Evolutionary conservation across 1,284 basidiomycete species (phyloP).

Genomic region (Leccinum holopus): DNA sequence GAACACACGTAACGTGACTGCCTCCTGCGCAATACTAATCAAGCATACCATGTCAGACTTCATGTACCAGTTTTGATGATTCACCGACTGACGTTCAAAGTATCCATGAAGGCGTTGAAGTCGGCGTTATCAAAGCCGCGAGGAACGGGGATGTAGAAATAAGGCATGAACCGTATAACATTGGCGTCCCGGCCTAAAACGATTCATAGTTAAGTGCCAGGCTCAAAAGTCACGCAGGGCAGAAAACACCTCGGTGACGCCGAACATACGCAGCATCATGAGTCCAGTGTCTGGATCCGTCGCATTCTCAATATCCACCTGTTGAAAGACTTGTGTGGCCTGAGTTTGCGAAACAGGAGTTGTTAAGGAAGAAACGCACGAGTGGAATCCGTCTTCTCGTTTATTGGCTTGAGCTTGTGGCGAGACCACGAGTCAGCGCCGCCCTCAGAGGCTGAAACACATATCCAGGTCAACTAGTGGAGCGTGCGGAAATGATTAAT

Average conservation of each 20-base stretch:
- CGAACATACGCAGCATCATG: conserved; percentile 75
- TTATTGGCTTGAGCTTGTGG: conserved; percentile 56
- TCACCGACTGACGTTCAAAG: conserved; percentile 68
- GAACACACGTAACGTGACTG: conserved; percentile 74
- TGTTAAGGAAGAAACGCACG: conserved; percentile 32
- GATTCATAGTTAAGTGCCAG: conserved; percentile 8
- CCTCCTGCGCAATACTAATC: conserved; percentile 33
- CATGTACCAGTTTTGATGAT: background rate
- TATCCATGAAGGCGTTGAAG: conserved; percentile 59
- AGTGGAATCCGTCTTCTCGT: conserved; percentile 64
- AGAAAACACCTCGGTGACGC: conserved; percentile 73
- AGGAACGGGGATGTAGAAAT: conserved; percentile 87
- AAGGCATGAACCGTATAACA: conserved; percentile 81
- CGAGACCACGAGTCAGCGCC: conserved; percentile 79
- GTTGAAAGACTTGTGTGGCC: conserved; percentile 73
- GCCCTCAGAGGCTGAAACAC: conserved; percentile 59
- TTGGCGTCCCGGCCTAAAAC: conserved; percentile 68
- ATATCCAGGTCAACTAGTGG: conserved; percentile 2
- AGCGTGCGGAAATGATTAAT: background rate
- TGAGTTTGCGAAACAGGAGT: conserved; percentile 2
- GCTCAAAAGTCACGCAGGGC: background rate
- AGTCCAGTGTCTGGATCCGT: conserved; percentile 48
- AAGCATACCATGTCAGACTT: conserved; percentile 7
- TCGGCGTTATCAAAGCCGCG: conserved; percentile 77
- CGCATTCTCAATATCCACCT: conserved; percentile 87